A percentile compares a stretch with the other conserved stretches of the same genome.
Conservation (phyloP, 2,329 filamentous ascomycete species). For the Ascochyta lentis region DNA sequence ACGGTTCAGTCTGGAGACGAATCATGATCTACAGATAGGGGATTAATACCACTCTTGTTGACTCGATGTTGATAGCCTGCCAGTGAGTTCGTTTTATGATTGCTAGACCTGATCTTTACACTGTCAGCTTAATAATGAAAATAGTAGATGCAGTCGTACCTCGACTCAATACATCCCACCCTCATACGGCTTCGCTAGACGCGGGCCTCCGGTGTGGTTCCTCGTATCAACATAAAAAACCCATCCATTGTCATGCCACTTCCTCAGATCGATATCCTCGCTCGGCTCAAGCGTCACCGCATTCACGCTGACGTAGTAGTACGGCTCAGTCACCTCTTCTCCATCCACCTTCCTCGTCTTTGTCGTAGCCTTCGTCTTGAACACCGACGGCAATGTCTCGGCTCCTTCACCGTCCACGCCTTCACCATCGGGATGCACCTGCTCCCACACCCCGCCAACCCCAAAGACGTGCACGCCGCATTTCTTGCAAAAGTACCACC, state of each 20-base stretch:
- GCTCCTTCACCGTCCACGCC: slow-evolving; percentile 14
- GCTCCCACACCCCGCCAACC: slow-evolving; percentile 36
- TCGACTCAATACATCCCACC: slow-evolving; percentile 18
- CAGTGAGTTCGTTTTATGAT: neutral
- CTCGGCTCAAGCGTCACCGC: slow-evolving; percentile 39
- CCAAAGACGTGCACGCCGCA: slow-evolving; percentile 57
- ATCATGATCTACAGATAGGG: neutral
- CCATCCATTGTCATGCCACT: slow-evolving; percentile 46
- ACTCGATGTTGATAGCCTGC: neutral
- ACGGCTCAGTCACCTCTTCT: slow-evolving; percentile 16
- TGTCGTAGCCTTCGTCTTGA: slow-evolving; percentile 26
- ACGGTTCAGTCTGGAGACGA: neutral
- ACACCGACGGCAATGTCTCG: slow-evolving; percentile 25
- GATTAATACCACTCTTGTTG: neutral
- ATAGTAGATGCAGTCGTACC: neutral
- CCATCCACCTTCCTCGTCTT: slow-evolving; percentile 20
- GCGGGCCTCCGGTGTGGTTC: slow-evolving; percentile 2
- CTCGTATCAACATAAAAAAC: slow-evolving; percentile 38
- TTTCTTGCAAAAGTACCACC: slow-evolving; percentile 57
- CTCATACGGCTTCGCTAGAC: slow-evolving; percentile 7
- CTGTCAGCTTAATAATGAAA: too few relatives aligned
- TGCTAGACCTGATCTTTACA: neutral
- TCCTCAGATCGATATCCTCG: slow-evolving; percentile 38
- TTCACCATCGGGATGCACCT: slow-evolving; percentile 29
- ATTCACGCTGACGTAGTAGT: slow-evolving; percentile 45